Percentiles rank a stretch among this genome's conserved stretches.
Evolutionary conservation across 1,284 basidiomycete genomes (phyloP).

Genomic region (Hymenochaete sp.): DNA sequence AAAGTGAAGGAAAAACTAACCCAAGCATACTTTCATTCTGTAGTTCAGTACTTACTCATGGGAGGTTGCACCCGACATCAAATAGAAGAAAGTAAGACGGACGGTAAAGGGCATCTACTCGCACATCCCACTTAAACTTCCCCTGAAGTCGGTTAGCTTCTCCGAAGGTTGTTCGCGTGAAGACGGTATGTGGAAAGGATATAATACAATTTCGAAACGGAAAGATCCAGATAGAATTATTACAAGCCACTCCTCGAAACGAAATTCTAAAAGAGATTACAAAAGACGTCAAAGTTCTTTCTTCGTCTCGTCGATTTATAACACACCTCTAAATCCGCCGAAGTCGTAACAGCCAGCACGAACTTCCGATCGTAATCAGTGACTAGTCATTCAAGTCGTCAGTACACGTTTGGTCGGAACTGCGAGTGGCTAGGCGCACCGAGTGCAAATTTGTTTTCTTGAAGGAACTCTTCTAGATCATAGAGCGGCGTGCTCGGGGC

Average conservation of each 20-base stretch:
- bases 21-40: too few relatives aligned
- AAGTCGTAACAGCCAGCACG: slow-evolving; percentile 76
- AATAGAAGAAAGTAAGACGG: too few relatives aligned
- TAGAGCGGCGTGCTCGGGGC: slow-evolving; percentile 70
- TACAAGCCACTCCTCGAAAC: slow-evolving; percentile 20
- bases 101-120: too few relatives aligned
- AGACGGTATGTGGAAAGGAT: too few relatives aligned
- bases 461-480: slow-evolving; percentile 69
- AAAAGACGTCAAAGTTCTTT: slow-evolving; percentile 12
- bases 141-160: too few relatives aligned
- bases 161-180: too few relatives aligned
- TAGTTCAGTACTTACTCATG: too few relatives aligned
- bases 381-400: slow-evolving; percentile 37
- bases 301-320: slow-evolving; percentile 2
- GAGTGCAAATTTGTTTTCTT: slow-evolving; percentile 66
- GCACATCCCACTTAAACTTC: too few relatives aligned
- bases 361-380: slow-evolving; percentile 79
- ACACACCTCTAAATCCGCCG: slow-evolving; percentile 65
- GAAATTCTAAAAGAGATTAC: slow-evolving; percentile 18
- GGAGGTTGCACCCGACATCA: too few relatives aligned
- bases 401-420: not conserved
- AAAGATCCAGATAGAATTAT: not conserved
- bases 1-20: too few relatives aligned
- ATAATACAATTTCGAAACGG: too few relatives aligned
- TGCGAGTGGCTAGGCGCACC: slow-evolving; percentile 35